Evolutionary conservation across 2,329 filamentous ascomycete genomes (phyloP), one percentile per base, ranked within the genome.

Genomic region (Calonectria montana): DNA sequence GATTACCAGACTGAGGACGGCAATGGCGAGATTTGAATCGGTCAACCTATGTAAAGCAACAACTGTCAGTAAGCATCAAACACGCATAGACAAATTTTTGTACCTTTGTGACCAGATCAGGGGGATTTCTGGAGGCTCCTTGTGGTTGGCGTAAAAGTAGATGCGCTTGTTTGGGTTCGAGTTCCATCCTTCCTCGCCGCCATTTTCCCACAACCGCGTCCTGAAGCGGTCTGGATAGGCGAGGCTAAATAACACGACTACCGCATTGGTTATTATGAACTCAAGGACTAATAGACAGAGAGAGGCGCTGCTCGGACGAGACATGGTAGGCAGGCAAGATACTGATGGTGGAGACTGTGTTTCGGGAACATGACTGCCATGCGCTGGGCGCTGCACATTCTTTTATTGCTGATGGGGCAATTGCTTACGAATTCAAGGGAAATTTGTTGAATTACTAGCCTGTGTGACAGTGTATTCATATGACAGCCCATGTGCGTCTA

Each of bases 141-240:
- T 71, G 29, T 80, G 73, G 74, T 82, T 81, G 31, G 81, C 80
- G 21, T 80, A 81, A 61, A 73, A 81, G 68, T 80, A 82, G 7
- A 80, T 80, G 47, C 79, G 70, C 43, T 75, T 35, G 3, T 77
- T 78, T 4, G 80, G 81, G 41, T 80, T 79, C 41, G 79, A 82
- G 70, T 77, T 82, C 76, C 77, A 82, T 16, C 78, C 77, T n/a
- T 78, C 66, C 25, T 74, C 76, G 35, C 78, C 78, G 15, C 79
- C 79, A 29, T 81, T 78, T 23, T 76, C 75, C 78, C 79, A 80
- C 6, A 81, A 73, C 37, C 71, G 71, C 13, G 75, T 74, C 37
- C 79, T 73, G 50, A 77, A 78, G 10, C 69, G 65, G 5, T 75
- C 71, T 1, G 78, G 76, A 53, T 80, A 80, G 16, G 75, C 78